Evolutionary conservation across 1,139 yeast genomes (phyloP).

Genomic region (Candida frijolesensis): DNA sequence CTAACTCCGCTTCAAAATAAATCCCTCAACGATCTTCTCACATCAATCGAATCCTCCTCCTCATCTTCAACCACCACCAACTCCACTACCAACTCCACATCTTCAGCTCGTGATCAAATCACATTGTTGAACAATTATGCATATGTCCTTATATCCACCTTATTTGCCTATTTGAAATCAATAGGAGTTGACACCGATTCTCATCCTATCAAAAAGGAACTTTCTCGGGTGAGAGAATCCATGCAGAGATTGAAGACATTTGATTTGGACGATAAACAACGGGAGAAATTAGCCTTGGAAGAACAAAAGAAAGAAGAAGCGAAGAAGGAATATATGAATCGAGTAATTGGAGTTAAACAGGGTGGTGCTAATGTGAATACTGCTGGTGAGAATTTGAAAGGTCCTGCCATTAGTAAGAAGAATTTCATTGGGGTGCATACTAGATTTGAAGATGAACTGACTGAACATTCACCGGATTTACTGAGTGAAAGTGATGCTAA

Average conservation of each 20-base stretch:
- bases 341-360: conserved; percentile 43
- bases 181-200: conserved; percentile 58
- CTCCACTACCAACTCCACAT: background rate
- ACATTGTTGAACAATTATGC: conserved; percentile 42
- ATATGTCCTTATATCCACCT: conserved; percentile 47
- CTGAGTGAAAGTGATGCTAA: conserved; percentile 12
- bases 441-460: conserved; percentile 36
- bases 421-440: conserved; percentile 65
- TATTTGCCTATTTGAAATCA: conserved; percentile 61
- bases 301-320: conserved; percentile 22
- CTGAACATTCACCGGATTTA: background rate
- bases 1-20: conserved; percentile 38
- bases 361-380: conserved; percentile 28
- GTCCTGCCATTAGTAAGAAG: conserved; percentile 61
- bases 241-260: conserved; percentile 60
- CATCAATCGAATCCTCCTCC: conserved; percentile 19
- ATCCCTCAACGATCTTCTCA: conserved; percentile 36
- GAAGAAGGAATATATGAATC: conserved; percentile 45
- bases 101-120: conserved; percentile 35
- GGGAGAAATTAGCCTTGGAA: conserved; percentile 20
- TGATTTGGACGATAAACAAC: conserved; percentile 23
- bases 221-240: conserved; percentile 67
- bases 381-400: conserved; percentile 24
- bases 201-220: conserved; percentile 71
- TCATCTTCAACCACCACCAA: conserved; percentile 1